Conservation (phyloP, 202 grass and related monocot species). For the Zoysia matrella region DNA sequence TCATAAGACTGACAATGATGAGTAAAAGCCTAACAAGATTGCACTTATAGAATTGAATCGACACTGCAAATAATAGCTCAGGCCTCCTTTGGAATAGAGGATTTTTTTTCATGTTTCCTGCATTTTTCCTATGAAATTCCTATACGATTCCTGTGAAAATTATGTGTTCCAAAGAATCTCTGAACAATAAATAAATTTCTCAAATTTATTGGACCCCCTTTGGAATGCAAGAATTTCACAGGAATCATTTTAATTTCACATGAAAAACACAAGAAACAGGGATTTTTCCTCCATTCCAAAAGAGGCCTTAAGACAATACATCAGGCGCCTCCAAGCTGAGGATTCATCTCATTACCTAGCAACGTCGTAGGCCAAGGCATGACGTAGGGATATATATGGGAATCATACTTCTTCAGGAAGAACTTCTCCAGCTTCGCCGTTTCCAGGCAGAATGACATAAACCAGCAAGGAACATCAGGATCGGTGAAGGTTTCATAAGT, state of each 20-base stretch:
- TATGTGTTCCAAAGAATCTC: no score
- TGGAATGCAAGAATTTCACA: no score
- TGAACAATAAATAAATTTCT: no score
- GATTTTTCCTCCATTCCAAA: no score
- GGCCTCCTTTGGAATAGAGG: no score
- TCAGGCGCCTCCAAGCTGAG: neutral
- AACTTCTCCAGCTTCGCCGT: neutral
- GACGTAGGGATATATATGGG: neutral
- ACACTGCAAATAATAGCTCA: neutral
- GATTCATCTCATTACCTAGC: neutral
- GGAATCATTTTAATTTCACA: no score
- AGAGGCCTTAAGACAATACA: neutral
- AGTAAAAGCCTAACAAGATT: neutral
- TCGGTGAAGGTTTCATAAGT: neutral
- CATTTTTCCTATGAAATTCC: no score
- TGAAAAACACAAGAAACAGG: no score
- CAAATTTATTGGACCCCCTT: no score
- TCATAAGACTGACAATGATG: neutral
- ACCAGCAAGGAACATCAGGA: neutral
- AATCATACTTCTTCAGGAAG: neutral
- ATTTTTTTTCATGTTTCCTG: no score
- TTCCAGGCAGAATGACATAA: slow-evolving; percentile 7
- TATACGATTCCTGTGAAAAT: no score
- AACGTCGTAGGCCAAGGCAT: neutral
- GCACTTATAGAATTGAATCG: neutral